Conservation (phyloP, 352 stramenopile genomes). For the Phytophthora hibernalis region DNA sequence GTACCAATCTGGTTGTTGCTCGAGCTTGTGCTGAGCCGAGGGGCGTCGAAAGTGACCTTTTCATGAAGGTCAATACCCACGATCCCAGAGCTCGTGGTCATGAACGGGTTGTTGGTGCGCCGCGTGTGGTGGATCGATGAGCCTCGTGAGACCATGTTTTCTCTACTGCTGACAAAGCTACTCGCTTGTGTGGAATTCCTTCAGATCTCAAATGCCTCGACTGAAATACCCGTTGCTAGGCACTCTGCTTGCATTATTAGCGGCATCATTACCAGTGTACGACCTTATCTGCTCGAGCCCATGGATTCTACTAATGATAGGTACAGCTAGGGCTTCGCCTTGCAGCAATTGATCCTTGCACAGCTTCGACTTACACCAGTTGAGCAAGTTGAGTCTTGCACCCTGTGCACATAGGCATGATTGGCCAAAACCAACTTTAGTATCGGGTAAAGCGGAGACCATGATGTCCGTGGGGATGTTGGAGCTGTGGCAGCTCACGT, state of each 20-base stretch:
- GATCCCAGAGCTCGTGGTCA: slow-evolving; percentile 87
- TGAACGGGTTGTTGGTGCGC: slow-evolving; percentile 81
- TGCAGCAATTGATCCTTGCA: no score
- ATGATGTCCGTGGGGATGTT: slow-evolving; percentile 32
- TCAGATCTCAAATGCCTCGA: slow-evolving; percentile 11
- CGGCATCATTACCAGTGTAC: slow-evolving; percentile 15
- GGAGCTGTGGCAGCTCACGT: slow-evolving; percentile 44
- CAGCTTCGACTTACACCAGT: not conserved
- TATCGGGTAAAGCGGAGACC: not conserved
- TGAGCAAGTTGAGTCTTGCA: not conserved
- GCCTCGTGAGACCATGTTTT: slow-evolving; percentile 72
- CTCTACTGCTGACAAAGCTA: not conserved
- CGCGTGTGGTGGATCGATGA: slow-evolving; percentile 78
- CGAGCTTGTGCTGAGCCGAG: slow-evolving; percentile 38
- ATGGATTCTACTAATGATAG: not conserved
- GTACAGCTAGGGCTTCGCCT: no score
- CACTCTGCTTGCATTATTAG: slow-evolving; percentile 16
- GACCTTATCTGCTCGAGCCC: slow-evolving; percentile 15
- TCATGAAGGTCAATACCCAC: slow-evolving; percentile 82
- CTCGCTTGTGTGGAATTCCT: slow-evolving; percentile 5
- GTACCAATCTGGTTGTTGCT: slow-evolving; percentile 46
- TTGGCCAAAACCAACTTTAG: slow-evolving; percentile 21
- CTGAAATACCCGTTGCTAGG: slow-evolving; percentile 17
- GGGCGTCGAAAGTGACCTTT: slow-evolving; percentile 69
- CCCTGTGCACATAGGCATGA: slow-evolving; percentile 14